Evolutionary conservation across 345 rosid genomes (phyloP), one percentile per base, ranked within the genome.

Genomic region (Citrus maxima): DNA sequence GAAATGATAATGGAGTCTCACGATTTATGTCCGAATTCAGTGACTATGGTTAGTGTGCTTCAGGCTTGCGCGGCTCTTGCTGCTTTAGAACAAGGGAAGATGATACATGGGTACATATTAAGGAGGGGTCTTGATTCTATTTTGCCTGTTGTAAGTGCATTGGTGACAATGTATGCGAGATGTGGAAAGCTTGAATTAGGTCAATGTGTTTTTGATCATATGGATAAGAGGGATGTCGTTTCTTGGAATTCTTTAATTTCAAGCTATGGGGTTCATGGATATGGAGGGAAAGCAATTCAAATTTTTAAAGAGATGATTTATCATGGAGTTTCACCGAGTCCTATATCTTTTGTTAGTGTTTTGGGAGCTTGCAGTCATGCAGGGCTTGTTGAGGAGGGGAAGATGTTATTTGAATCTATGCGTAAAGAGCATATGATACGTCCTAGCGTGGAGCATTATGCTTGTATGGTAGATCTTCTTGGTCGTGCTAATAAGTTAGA

Each of bases 311-410:
- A 92, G 80, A 95, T 95, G 98, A 87, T 89, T 12, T 19, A 64
- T n/a, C 79, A 77, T 14, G 89, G 95, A 70, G 88, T 88, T 77
- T 70, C 76, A 6, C 97, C 96, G 1, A 92, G 93, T 82, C 90
- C 88, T 27, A 70, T 93, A 75, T 85, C 96, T 14, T 89, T 93
- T 67, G 79, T 93, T 12, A 89, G 91, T 66, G 91, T 95, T 74
- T 86, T 95, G 73, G 97, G 97, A 78, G 99, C 98, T 74, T 95
- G 98, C 81, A 95, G 99, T 81, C 99, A 95, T 79, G 89, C 92
- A 60, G 96, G 98, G 34, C 90, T 95, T 49, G 88, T 95, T 18
- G 97, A 91, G 76, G 89, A 92, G 76, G 99, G 99, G 38, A 90
- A 91, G 82, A 76, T 72, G 82, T 74, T 88, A 64, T 95, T 92